Evolutionary conservation across 345 rosid genomes (phyloP), one percentile per base, ranked within the genome.

Genomic region (Fremontodendron californicum): DNA sequence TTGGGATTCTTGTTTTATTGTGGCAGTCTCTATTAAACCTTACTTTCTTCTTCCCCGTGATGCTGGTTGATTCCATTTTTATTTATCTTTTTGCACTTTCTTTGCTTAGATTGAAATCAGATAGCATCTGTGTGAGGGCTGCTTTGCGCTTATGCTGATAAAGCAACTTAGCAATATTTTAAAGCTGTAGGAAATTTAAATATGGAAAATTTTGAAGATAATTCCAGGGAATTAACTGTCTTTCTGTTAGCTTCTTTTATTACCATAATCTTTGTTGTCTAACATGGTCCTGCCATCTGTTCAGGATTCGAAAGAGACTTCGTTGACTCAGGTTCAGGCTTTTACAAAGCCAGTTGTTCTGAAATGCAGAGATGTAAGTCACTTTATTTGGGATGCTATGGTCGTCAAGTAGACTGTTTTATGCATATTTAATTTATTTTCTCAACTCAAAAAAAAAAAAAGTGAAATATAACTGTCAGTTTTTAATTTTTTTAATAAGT

Each of bases 311-410:
- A 90, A 87, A 75, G 99, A 96, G 87, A 86, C 91, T 79, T 78
- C 83, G 43, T 75, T 89, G 82, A 64, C 84, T 82, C 98, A 94
- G 80, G 87, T 83, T 80, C 88, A 77, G 75, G 81, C 73, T 61
- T 94, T 96, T 77, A 73, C 70, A 23, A 92, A 86, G 85, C 91
- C 97, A 65, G 83, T 78, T 84, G 90, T 87, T 75, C 25, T 83
- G 82, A 96, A 87, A 81, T 96, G 98, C 87, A 94, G 80, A 89
- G 99, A 96, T 98, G 99, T 96, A 72, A 87, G 68, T 69, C 23
- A 54, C 78, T 78, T 78, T 63, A 48, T n/a, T n/a, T 48, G 33
- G 64, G 45, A 79, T 42, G 55, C 71, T 71, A 76, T 60, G 73
- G 9, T 71, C 10, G 48, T 63, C 11, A 15, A 45, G 25, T 58